Percentiles rank a stretch among this genome's conserved stretches.
These are phyloP conservation scores for Cyberlindnera samutprakarnensis DNA, from an alignment of 805 yeast genomes.

Conservation along the genomic window DNA sequence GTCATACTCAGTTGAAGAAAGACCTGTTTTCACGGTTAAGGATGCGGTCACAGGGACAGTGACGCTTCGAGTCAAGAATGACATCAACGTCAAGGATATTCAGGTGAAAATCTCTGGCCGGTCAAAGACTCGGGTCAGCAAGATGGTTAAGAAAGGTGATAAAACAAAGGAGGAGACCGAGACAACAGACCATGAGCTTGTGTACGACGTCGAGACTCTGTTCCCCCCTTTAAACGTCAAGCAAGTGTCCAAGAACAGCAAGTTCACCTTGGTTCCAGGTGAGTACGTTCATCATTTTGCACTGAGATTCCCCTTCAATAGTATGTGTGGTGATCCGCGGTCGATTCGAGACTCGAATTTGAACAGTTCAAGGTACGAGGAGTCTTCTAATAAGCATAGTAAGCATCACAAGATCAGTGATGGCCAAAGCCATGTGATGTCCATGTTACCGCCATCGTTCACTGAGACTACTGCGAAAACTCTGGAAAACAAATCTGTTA, in stretches of 20 bases:
- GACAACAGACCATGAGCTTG: slow-evolving; percentile 30
- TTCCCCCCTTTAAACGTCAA: slow-evolving; percentile 47
- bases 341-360: slow-evolving; percentile 11
- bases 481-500: too few relatives aligned
- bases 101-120: slow-evolving; percentile 48
- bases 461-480: too few relatives aligned
- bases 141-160: slow-evolving; percentile 4
- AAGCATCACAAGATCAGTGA: too few relatives aligned
- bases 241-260: slow-evolving; percentile 31
- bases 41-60: slow-evolving; percentile 15
- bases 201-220: slow-evolving; percentile 41
- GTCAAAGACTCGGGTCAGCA: slow-evolving; percentile 31
- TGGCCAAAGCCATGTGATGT: background rate
- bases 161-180: slow-evolving; percentile 3
- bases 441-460: background rate
- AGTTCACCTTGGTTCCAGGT: slow-evolving; percentile 32
- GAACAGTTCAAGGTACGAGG: slow-evolving; percentile 9
- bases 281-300: slow-evolving; percentile 40
- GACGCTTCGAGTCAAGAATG: slow-evolving; percentile 11
- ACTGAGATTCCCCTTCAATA: slow-evolving; percentile 17
- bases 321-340: slow-evolving; percentile 24
- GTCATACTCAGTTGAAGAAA: too few relatives aligned
- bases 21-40: slow-evolving; percentile 10
- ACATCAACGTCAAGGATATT: slow-evolving; percentile 37
- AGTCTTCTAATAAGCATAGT: slow-evolving; percentile 5